These are phyloP conservation scores for Ceratocystis cacaofunesta DNA, from an alignment of 2,329 filamentous ascomycete genomes.

Conservation along the genomic window DNA sequence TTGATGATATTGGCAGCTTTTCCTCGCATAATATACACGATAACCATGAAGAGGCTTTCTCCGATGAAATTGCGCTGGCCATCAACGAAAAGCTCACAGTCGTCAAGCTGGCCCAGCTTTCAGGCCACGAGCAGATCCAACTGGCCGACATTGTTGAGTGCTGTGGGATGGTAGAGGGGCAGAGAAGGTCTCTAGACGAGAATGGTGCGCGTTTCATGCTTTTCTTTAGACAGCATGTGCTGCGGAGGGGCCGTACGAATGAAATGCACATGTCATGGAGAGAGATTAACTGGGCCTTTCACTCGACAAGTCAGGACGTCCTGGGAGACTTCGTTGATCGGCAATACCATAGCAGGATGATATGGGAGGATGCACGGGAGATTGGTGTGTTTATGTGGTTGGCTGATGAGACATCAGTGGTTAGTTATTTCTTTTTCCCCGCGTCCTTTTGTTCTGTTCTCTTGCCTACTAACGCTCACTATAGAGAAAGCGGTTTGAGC, in stretches of 20 bases:
- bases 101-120: slow-evolving; percentile 63
- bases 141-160: slow-evolving; percentile 76
- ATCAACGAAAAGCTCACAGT: slow-evolving; percentile 66
- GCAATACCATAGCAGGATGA: slow-evolving; percentile 64
- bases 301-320: slow-evolving; percentile 78
- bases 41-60: slow-evolving; percentile 41
- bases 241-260: slow-evolving; percentile 50
- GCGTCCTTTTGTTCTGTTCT: not conserved
- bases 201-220: slow-evolving; percentile 79
- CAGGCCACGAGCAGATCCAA: slow-evolving; percentile 73
- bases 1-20: slow-evolving; percentile 12
- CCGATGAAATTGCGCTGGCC: slow-evolving; percentile 51
- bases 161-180: slow-evolving; percentile 67
- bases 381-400: slow-evolving; percentile 95
- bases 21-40: not conserved
- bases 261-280: slow-evolving; percentile 57
- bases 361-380: slow-evolving; percentile 74
- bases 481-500: slow-evolving; percentile 46
- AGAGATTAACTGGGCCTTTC: slow-evolving; percentile 75
- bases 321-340: slow-evolving; percentile 66
- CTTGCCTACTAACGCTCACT: not conserved
- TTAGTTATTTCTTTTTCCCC: slow-evolving; percentile 30
- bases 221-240: slow-evolving; percentile 68
- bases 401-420: slow-evolving; percentile 58
- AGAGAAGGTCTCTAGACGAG: slow-evolving; percentile 76